Evolutionary conservation across 371 early-diverging fungal genomes (phyloP).

Genomic region (Fennellomyces sp.): DNA sequence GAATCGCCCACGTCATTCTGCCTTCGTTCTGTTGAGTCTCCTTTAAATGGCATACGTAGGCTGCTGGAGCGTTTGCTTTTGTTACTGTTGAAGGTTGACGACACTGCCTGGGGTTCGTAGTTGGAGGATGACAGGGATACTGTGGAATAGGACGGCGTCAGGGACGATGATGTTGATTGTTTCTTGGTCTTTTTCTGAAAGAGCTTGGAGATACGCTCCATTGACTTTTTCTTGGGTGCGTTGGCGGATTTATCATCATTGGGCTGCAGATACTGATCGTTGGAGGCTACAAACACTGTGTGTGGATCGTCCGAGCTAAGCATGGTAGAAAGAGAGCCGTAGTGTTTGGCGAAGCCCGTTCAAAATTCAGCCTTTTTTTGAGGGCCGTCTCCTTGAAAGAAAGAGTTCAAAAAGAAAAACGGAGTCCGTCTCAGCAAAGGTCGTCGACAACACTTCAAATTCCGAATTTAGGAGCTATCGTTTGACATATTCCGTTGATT

Average conservation of each 20-base stretch:
- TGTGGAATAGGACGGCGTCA: slow-evolving; percentile 23
- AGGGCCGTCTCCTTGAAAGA: background rate
- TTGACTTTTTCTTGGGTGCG: slow-evolving; percentile 30
- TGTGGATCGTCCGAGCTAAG: slow-evolving; percentile 3
- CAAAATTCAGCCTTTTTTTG: too few relatives aligned
- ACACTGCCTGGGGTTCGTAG: background rate
- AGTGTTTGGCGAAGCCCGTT: too few relatives aligned
- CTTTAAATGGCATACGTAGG: background rate
- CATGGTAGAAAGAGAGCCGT: too few relatives aligned
- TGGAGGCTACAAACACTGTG: slow-evolving; percentile 5
- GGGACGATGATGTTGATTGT: slow-evolving; percentile 13
- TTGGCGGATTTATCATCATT: slow-evolving; percentile 12
- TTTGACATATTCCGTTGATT: too few relatives aligned
- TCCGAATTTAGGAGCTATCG: too few relatives aligned
- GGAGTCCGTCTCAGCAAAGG: too few relatives aligned
- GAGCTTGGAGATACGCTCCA: slow-evolving; percentile 43
- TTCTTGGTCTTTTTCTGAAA: slow-evolving; percentile 47
- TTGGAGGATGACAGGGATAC: slow-evolving; percentile 23
- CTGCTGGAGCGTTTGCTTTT: slow-evolving; percentile 7
- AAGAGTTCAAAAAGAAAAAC: too few relatives aligned
- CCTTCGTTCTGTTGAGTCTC: background rate
- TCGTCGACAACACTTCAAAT: too few relatives aligned
- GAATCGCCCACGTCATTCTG: background rate
- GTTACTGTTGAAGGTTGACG: background rate
- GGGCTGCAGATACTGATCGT: slow-evolving; percentile 8